Evolutionary conservation across 345 rosid genomes (phyloP).

Genomic region (Rubroshorea leprosula): DNA sequence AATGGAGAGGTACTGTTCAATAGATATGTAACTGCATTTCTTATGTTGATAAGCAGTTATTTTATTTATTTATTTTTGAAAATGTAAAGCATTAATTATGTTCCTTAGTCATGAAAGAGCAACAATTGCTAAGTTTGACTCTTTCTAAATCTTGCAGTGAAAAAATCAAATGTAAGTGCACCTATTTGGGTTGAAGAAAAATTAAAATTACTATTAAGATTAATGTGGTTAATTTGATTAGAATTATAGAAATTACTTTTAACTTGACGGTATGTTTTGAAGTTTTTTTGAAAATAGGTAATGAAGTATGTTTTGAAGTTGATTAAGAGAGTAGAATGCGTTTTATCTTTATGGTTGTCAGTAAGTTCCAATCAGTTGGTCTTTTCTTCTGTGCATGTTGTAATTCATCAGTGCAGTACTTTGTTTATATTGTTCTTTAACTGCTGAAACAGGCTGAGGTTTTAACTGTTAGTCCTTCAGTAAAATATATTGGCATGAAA

Average conservation of each 20-base stretch:
- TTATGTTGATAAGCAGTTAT: not conserved
- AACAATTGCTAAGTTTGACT: too few relatives aligned
- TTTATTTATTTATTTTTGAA: not conserved
- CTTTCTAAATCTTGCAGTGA: too few relatives aligned
- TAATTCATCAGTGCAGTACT: too few relatives aligned
- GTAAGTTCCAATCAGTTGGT: not conserved
- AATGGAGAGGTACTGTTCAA: not conserved
- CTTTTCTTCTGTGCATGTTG: not conserved
- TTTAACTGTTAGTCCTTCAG: slow-evolving; percentile 55
- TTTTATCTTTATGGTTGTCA: not conserved
- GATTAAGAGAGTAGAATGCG: not conserved
- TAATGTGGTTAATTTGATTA: not conserved
- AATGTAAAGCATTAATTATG: too few relatives aligned
- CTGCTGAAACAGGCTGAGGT: slow-evolving; percentile 51
- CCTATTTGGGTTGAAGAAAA: too few relatives aligned
- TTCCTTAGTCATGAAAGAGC: too few relatives aligned
- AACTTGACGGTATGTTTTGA: not conserved
- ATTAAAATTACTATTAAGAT: too few relatives aligned
- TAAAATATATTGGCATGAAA: slow-evolving; percentile 55
- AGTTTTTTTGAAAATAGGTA: too few relatives aligned
- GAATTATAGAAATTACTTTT: not conserved
- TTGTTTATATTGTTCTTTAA: slow-evolving; percentile 17
- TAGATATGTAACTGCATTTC: not conserved
- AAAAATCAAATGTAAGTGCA: too few relatives aligned
- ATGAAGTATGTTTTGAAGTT: too few relatives aligned